phyloP scores from a whole-genome alignment of 768 basidiomycete species.

The Aureoboletus auriporus region DNA sequence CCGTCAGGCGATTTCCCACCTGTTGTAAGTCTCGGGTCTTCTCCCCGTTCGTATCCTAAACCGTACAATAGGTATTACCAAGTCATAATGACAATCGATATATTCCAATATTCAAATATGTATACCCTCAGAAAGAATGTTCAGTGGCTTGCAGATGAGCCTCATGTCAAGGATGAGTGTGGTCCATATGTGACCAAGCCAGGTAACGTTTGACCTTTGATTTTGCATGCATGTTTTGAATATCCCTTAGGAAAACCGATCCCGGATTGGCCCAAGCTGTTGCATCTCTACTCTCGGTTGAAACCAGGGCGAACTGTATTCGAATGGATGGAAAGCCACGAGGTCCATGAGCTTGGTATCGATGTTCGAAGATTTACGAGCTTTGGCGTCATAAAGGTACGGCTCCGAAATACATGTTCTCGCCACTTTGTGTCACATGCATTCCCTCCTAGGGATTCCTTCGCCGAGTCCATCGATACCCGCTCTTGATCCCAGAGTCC shows the following conservation, averaged over 20 bases:
- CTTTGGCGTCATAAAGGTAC: slow-evolving; percentile 94
- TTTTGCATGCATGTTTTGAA: slow-evolving; percentile 2
- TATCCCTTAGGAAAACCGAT: slow-evolving; percentile 44
- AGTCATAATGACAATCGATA: slow-evolving; percentile 94
- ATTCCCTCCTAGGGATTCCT: slow-evolving; percentile 67
- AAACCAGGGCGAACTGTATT: slow-evolving; percentile 78
- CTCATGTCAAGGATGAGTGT: slow-evolving; percentile 85
- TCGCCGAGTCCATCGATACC: slow-evolving; percentile 91
- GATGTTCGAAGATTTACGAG: slow-evolving; percentile 94
- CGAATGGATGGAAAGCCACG: slow-evolving; percentile 82
- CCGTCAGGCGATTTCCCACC: slow-evolving; percentile 84
- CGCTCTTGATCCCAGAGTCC: slow-evolving; percentile 56
- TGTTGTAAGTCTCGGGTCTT: slow-evolving; percentile 56
- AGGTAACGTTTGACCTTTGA: slow-evolving; percentile 35
- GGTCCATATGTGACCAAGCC: slow-evolving; percentile 85
- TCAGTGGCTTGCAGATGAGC: slow-evolving; percentile 82
- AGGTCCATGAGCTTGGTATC: slow-evolving; percentile 69
- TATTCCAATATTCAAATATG: slow-evolving; percentile 98
- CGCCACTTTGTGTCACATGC: not conserved
- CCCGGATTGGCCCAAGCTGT: slow-evolving; percentile 84
- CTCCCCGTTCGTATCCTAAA: slow-evolving; percentile 2
- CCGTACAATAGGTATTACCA: slow-evolving; percentile 76
- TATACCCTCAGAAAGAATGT: slow-evolving; percentile 87
- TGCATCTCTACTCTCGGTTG: slow-evolving; percentile 83
- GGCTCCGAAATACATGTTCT: not conserved